phyloP scores from a whole-genome alignment of 768 basidiomycete species.

The Rhodosporidiobolus odoratus region DNA sequence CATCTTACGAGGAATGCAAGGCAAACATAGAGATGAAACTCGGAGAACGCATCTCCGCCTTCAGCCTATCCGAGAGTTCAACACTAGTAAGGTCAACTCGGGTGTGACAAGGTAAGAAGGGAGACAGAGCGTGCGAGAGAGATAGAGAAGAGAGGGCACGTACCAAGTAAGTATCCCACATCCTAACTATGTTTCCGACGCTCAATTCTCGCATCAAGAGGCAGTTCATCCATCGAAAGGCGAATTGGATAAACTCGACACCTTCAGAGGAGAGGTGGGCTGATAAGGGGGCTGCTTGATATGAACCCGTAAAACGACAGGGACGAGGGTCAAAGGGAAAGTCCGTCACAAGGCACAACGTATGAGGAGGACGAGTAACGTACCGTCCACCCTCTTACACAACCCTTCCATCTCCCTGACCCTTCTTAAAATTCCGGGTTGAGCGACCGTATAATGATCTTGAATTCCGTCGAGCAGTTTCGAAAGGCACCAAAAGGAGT shows the following conservation, averaged over 20 bases:
- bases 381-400: constrained; percentile 81
- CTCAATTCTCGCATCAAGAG: constrained; percentile 96
- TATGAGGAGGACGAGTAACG: constrained; percentile 38
- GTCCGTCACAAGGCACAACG: background rate
- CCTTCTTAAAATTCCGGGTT: constrained; percentile 91
- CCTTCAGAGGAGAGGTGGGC: constrained; percentile 80
- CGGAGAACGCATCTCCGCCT: constrained; percentile 94
- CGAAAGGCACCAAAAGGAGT: constrained; percentile 96
- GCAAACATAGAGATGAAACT: constrained; percentile 97
- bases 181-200: constrained; percentile 90
- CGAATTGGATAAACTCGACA: constrained; percentile 99
- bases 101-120: background rate
- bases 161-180: constrained; percentile 99
- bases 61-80: constrained; percentile 63
- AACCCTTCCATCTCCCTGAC: constrained; percentile 91
- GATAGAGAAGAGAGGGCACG: constrained; percentile 42
- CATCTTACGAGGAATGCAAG: constrained; percentile 93
- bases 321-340: background rate
- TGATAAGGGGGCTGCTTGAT: constrained; percentile 66
- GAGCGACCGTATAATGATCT: constrained; percentile 93
- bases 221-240: constrained; percentile 99
- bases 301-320: background rate
- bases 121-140: too few species aligned
- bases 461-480: constrained; percentile 94
- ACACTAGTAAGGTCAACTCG: too few species aligned